phyloP scores from a whole-genome alignment of 2,329 filamentous ascomycete genomes.

The Aureobasidium sp. region DNA sequence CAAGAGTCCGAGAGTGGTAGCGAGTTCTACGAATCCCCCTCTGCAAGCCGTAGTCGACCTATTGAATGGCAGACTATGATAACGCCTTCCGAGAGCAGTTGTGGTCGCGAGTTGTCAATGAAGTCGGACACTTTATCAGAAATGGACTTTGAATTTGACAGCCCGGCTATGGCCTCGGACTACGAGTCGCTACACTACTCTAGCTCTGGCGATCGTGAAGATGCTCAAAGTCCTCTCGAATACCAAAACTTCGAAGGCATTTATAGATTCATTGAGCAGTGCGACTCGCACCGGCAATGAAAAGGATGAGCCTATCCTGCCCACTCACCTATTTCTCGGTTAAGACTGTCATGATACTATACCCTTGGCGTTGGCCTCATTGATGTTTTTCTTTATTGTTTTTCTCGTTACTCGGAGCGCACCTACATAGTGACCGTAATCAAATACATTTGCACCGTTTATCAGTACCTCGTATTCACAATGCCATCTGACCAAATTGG shows the following conservation, averaged over 20 bases:
- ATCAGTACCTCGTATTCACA: not conserved
- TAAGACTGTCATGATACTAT: constrained; percentile 7
- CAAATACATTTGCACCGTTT: not conserved
- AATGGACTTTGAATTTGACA: constrained; percentile 16
- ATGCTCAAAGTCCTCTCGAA: constrained; percentile 37
- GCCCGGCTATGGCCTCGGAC: constrained; percentile 40
- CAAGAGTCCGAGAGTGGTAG: constrained; percentile 28
- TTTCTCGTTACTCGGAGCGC: not conserved
- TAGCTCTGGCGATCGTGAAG: constrained; percentile 18
- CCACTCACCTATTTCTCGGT: not conserved
- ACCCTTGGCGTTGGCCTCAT: not conserved
- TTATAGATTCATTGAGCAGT: constrained; percentile 56
- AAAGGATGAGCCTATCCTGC: not conserved
- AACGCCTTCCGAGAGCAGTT: constrained; percentile 30
- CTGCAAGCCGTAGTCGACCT: constrained; percentile 30
- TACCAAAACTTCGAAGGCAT: constrained; percentile 59
- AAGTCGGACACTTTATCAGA: constrained; percentile 26
- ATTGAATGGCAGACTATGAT: constrained; percentile 48
- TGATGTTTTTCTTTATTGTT: not conserved
- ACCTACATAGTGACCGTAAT: not conserved
- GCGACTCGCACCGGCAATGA: constrained; percentile 35
- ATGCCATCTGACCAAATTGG: not conserved
- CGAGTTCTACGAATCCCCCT: constrained; percentile 31
- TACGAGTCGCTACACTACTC: constrained; percentile 52
- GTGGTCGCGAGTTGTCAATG: constrained; percentile 18